Conservation (phyloP, 805 yeast genomes). For the Yamadazyma insecticola region DNA sequence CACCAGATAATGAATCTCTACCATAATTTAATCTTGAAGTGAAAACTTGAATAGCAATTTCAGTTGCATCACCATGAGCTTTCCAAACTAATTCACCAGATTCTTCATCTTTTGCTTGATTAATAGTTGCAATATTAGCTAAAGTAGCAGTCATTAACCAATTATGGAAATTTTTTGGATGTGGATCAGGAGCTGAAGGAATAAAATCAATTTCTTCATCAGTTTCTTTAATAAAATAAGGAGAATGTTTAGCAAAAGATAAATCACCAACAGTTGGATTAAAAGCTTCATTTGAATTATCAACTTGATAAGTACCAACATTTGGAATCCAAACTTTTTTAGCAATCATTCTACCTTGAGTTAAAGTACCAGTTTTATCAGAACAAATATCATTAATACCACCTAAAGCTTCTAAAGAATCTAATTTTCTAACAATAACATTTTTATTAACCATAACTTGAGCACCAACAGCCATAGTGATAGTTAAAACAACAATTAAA, state of each 20-base stretch:
- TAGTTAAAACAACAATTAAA: constrained; percentile 34
- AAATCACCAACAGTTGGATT: constrained; percentile 41
- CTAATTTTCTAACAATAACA: constrained; percentile 34
- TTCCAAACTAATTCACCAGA: constrained; percentile 32
- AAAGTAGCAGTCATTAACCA: constrained; percentile 34
- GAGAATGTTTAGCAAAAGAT: constrained; percentile 22
- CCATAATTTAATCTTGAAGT: constrained; percentile 52
- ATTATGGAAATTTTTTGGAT: constrained; percentile 14
- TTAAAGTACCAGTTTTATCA: constrained; percentile 37
- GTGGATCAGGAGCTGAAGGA: constrained; percentile 18
- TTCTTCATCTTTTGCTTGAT: constrained; percentile 22
- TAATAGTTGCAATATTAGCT: constrained; percentile 38
- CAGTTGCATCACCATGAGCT: constrained; percentile 78
- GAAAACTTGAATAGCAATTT: constrained; percentile 81
- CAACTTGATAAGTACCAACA: constrained; percentile 28
- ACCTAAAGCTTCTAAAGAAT: constrained; percentile 35
- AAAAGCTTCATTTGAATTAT: constrained; percentile 29
- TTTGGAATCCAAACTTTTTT: constrained; percentile 32
- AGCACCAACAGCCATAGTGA: constrained; percentile 39
- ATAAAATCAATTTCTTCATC: constrained; percentile 38
- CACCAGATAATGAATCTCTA: constrained; percentile 38
- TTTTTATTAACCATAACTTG: constrained; percentile 32
- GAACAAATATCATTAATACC: constrained; percentile 37
- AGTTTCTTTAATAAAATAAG: constrained; percentile 22
- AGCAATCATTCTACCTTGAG: constrained; percentile 37